Base-by-base conservation (phyloP, 495 filamentous ascomycete genomes). In the Aspergillus sclerotiicarbonarius region DNA sequence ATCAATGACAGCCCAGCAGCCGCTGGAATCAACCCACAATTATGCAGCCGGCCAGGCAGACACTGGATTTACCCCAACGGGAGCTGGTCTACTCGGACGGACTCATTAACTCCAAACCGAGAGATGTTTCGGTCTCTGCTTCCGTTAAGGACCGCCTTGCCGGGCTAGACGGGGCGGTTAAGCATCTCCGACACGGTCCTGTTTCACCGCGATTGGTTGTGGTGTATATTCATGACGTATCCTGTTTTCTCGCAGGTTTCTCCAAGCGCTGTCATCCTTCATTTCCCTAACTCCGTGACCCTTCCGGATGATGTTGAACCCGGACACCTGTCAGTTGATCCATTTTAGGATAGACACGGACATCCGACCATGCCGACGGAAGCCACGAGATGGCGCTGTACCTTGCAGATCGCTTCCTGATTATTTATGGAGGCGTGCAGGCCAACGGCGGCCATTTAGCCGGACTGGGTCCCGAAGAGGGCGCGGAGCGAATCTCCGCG, bases 321-420 rank as follows among this genome's bases (percentile, higher is more conserved):
- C 13, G 8, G 46, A 29, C 46, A 12, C 10, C 2, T 49, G 46
- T 49, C 46, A 29, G 29, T 31, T 49, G 20, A 31, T 49, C 19
- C 10, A 49, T 2, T 19, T 31, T 21, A 31, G 19, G n/a, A n/a
- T 15, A 41, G 13, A 12, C 37, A 41, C 30, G 33, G 45, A 13
- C 30, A 29, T 48, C 56, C 18, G 56, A 54, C 18, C n/a, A 45
- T 53, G 6, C 30, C 21, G 43, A 33, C 46, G 25, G 44, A 7
- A 55, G 33, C 21, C 30, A 45, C 15, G 13, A 18, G 18, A 16
- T 33, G 58, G 45, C 18, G 45, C 31, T 21, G 59, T 57, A 46
- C 58, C 58, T 62, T 61, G 53, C 55, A 54, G 63, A 66, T 66
- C 63, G 44, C 59, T 63, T 59, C 63, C 63, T 10, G 8, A 58